phyloP scores from a whole-genome alignment of 352 stramenopile species.

The Phytophthora nicotianae region DNA sequence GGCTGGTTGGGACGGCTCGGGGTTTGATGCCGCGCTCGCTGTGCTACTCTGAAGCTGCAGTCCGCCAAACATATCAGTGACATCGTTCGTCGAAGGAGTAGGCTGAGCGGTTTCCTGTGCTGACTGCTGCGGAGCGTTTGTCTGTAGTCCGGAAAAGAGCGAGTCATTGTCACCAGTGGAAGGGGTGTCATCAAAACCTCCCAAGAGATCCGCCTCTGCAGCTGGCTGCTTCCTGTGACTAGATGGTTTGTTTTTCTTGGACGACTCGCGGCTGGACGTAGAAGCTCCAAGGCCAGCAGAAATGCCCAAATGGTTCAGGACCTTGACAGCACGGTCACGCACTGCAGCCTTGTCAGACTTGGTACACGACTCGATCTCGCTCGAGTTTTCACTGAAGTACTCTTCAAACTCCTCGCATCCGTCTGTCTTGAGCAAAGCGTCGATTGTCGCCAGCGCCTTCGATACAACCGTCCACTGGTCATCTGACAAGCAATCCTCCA shows the following conservation, averaged over 20 bases:
- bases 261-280: constrained; percentile 31
- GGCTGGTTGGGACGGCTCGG: constrained; percentile 25
- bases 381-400: constrained; percentile 84
- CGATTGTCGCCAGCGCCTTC: constrained; percentile 95
- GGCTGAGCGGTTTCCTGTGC: constrained; percentile 29
- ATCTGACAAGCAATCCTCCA: constrained; percentile 94
- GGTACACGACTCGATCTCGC: constrained; percentile 73
- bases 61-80: constrained; percentile 81
- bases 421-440: constrained; percentile 79
- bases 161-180: constrained; percentile 37
- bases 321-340: constrained; percentile 77
- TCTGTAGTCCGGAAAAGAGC: constrained; percentile 73
- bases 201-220: constrained; percentile 70
- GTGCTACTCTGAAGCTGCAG: constrained; percentile 64
- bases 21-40: constrained; percentile 18
- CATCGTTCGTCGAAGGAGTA: constrained; percentile 35
- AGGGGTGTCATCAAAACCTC: constrained; percentile 67
- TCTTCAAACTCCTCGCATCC: constrained; percentile 86
- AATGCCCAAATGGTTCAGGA: constrained; percentile 66
- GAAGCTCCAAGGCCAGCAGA: constrained; percentile 36
- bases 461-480: constrained; percentile 91
- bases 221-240: constrained; percentile 47
- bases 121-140: constrained; percentile 33
- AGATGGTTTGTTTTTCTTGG: constrained; percentile 35
- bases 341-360: constrained; percentile 82